Base-by-base conservation (phyloP, 345 rosid genomes). In the Eucalyptus rudis region DNA sequence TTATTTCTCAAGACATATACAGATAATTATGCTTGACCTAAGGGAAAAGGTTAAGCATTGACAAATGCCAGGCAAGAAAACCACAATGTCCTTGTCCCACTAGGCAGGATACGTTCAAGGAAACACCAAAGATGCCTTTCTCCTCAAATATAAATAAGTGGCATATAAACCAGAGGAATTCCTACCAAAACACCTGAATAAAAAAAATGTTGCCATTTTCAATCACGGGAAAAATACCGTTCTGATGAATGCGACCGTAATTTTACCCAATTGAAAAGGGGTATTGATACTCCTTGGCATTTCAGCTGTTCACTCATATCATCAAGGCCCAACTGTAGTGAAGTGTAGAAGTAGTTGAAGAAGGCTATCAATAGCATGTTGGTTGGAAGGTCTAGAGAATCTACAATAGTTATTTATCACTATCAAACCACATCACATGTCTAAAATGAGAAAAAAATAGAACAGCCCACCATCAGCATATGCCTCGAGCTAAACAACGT, bases 291-390 rank as follows among this genome's bases (percentile, higher is more conserved):
- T 87, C 99, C 98, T 93, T 96, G 99, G 44, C 98, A 95, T 91
- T 97, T 97, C 91, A 97, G 87, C 90, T 97, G 99, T 90, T 97
- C 99, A 29, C 99, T 97, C 83, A 96, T 98, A 91, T 97, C 98
- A 88, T 97, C 99, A 50, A 96, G 99, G 90, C 95, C 99, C 94
- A 96, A 92, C 94, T 96, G 99, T 52, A 97, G 94, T 93, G 96
- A 97, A 76, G 99, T 94, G 93, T 97, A 96, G 94, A 94, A 97
- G 92, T 97, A 96, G 94, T 96, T 97, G 95, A 97, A 97, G 95
- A 97, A 97, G 90, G 99, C 99, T 91, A 97, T 95, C 90, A 97
- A 93, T 80, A 97, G 91, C 89, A 97, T 95, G 89, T 96, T 97
- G 87, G 99, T 96, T 7, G 98, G 97, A 79, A 97, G 95, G 91